Evolutionary conservation across 73 alveolate genomes (phyloP).

Genomic region (Stentor coeruleus): DNA sequence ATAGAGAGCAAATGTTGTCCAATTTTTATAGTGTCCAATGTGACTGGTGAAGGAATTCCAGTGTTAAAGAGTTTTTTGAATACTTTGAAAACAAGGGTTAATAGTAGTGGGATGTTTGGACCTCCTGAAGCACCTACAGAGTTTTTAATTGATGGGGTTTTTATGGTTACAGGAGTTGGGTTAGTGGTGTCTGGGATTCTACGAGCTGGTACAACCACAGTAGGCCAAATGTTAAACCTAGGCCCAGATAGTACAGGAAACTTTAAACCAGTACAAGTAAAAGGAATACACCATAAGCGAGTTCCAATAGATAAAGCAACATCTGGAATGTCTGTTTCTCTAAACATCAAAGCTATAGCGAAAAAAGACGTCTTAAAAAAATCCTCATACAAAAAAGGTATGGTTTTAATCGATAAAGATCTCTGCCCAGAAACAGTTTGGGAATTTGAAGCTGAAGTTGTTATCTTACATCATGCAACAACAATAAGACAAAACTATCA

Average conservation of each 20-base stretch:
- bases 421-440: conserved; percentile 62
- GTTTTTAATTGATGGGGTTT: conserved; percentile 80
- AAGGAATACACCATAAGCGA: conserved; percentile 81
- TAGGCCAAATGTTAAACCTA: conserved; percentile 54
- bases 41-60: conserved; percentile 79
- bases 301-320: conserved; percentile 70
- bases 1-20: conserved; percentile 47
- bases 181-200: conserved; percentile 81
- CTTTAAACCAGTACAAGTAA: conserved; percentile 73
- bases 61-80: conserved; percentile 47
- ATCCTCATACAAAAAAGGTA: conserved; percentile 85
- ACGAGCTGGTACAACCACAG: conserved; percentile 69
- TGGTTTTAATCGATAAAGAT: conserved; percentile 71
- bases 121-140: conserved; percentile 80
- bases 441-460: conserved; percentile 92
- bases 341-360: conserved; percentile 80
- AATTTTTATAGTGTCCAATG: conserved; percentile 68
- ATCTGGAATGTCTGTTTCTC: conserved; percentile 85
- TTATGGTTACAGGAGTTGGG: conserved; percentile 87
- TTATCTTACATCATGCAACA: conserved; percentile 95
- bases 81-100: conserved; percentile 6
- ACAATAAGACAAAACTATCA: conserved; percentile 80
- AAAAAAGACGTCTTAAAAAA: conserved; percentile 80
- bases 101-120: conserved; percentile 34
- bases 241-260: conserved; percentile 85